Evolutionary conservation across 1,284 basidiomycete genomes (phyloP).

Genomic region (Heliocybe sulcata): DNA sequence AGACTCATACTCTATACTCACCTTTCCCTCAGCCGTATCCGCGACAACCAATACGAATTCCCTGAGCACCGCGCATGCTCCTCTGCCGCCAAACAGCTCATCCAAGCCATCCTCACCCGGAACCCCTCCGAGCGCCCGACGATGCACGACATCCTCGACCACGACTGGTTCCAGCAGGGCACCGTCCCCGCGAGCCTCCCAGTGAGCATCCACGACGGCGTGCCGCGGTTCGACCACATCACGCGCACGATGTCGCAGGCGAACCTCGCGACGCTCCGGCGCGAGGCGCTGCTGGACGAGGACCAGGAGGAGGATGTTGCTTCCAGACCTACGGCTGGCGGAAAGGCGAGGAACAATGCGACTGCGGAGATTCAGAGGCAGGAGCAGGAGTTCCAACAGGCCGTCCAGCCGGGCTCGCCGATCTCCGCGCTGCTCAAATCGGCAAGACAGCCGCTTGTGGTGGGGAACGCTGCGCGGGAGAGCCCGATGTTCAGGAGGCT

Average conservation of each 20-base stretch:
- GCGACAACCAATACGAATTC: slow-evolving; percentile 92
- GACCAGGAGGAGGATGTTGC: slow-evolving; percentile 41
- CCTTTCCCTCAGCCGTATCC: slow-evolving; percentile 66
- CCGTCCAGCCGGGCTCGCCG: slow-evolving; percentile 91
- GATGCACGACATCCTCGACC: slow-evolving; percentile 80
- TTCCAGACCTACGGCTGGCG: slow-evolving; percentile 18
- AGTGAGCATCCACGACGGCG: slow-evolving; percentile 62
- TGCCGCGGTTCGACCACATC: slow-evolving; percentile 73
- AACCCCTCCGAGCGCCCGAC: slow-evolving; percentile 78
- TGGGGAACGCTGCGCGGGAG: slow-evolving; percentile 47
- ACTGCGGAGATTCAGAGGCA: slow-evolving; percentile 72
- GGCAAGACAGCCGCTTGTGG: slow-evolving; percentile 82
- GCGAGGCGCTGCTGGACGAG: slow-evolving; percentile 52
- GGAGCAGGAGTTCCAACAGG: slow-evolving; percentile 94
- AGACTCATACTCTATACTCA: slow-evolving; percentile 7
- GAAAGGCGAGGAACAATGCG: slow-evolving; percentile 29
- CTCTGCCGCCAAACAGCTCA: slow-evolving; percentile 67
- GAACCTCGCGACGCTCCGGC: slow-evolving; percentile 66
- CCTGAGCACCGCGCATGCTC: slow-evolving; percentile 75
- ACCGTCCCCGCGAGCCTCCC: slow-evolving; percentile 81
- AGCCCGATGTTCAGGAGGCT: slow-evolving; percentile 52
- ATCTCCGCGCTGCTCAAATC: slow-evolving; percentile 89
- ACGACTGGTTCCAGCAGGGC: slow-evolving; percentile 82
- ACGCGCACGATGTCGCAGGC: slow-evolving; percentile 51
- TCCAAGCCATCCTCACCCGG: slow-evolving; percentile 81